Conservation (phyloP, 2,329 filamentous ascomycete genomes). For the Zalaria sp. region DNA sequence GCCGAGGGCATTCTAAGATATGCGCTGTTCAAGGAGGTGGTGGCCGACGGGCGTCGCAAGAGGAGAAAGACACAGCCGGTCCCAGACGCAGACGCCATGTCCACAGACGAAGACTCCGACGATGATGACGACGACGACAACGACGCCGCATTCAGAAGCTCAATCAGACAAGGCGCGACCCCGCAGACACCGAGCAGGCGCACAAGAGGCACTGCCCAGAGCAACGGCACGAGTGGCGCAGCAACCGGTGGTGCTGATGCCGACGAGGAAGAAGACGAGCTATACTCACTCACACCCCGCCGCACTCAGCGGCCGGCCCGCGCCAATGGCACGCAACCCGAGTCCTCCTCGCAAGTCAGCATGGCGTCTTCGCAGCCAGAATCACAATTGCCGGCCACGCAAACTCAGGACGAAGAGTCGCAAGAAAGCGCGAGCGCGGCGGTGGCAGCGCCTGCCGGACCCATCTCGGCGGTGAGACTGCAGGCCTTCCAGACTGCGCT, state of each 20-base stretch:
- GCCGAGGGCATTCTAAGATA: conserved; percentile 87
- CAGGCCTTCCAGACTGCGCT: conserved; percentile 65
- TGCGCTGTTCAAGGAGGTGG: conserved; percentile 91
- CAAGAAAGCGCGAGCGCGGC: conserved; percentile 17
- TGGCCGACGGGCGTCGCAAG: conserved; percentile 64
- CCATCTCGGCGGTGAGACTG: conserved; percentile 50
- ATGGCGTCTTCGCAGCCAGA: conserved; percentile 68
- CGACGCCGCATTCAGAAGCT: conserved; percentile 21
- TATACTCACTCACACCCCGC: conserved; percentile 38
- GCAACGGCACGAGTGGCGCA: conserved; percentile 13
- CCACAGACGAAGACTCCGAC: conserved; percentile 40
- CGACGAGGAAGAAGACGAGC: conserved; percentile 40
- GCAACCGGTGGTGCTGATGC: conserved; percentile 16
- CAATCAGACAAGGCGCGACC: conserved; percentile 10
- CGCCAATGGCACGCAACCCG: conserved; percentile 22
- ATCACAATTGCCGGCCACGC: conserved; percentile 51
- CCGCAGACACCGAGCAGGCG: conserved; percentile 11
- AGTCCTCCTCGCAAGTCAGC: conserved; percentile 46
- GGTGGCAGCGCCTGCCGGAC: conserved; percentile 24
- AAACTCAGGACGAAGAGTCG: conserved; percentile 22
- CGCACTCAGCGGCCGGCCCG: conserved; percentile 18
- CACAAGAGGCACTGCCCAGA: conserved; percentile 3
- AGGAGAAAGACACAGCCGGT: conserved; percentile 60
- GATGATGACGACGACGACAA: conserved; percentile 48
- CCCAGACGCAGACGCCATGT: conserved; percentile 39